phyloP scores from a whole-genome alignment of 2,329 filamentous ascomycete species.

The Neophaeococcomyces aloes region DNA sequence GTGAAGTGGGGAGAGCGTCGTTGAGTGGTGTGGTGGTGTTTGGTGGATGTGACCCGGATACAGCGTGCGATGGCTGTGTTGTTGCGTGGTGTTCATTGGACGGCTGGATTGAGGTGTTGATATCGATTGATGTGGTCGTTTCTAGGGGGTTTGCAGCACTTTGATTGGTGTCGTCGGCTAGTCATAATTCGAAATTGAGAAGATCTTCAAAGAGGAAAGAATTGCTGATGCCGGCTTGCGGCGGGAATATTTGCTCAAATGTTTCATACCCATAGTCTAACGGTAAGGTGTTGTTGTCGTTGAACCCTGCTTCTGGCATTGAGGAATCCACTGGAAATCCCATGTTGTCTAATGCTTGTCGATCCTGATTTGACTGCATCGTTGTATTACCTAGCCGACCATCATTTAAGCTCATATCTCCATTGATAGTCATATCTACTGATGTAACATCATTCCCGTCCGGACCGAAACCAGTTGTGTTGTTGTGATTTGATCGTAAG shows the following conservation, averaged over 20 bases:
- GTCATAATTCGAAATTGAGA: slow-evolving; percentile 12
- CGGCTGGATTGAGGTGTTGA: background rate
- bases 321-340: background rate
- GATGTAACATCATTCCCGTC: background rate
- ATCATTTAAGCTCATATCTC: slow-evolving; percentile 1
- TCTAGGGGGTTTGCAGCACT: background rate
- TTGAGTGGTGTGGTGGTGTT: background rate
- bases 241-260: slow-evolving; percentile 15
- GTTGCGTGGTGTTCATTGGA: no score
- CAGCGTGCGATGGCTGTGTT: no score
- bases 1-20: background rate
- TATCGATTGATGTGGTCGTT: background rate
- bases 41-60: background rate
- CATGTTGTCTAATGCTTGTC: background rate
- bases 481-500: slow-evolving; percentile 1
- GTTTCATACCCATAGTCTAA: slow-evolving; percentile 4
- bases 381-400: slow-evolving; percentile 3
- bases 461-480: no score
- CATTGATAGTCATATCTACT: background rate
- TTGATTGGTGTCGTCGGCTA: slow-evolving; percentile 1
- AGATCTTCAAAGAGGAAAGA: slow-evolving; percentile 18
- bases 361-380: background rate
- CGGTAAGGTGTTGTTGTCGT: background rate
- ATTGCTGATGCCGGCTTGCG: slow-evolving; percentile 18
- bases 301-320: background rate